Evolutionary conservation across 192 early-diverging fungal species (phyloP), one percentile per base, ranked within the genome.

Genomic region (Irineochytrium annulatum): DNA sequence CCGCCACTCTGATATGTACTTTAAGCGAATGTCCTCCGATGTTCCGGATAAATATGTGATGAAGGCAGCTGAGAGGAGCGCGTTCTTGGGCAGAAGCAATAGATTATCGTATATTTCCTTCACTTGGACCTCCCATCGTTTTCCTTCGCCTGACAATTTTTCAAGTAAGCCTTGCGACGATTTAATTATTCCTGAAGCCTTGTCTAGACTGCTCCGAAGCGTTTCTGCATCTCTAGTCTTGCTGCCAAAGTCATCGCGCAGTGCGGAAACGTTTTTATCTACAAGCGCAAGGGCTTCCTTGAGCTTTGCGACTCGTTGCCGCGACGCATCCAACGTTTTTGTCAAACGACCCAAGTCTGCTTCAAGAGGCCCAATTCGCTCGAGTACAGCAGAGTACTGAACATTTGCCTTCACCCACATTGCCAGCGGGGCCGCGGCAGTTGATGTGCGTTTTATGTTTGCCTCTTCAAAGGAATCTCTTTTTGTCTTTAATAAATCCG

Each of bases 321-420:
- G 67, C 1, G 81, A 81, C 27, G 66, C 51, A 13, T 76, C 73
- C 35, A 85, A 70, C 11, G 68, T 72, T 34, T 74, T 59, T 3
- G 74, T 76, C 5, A 84, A 60, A 13, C 65, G 41, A 3, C 24
- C 43, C 27, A 85, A 53, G 44, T 84, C 76, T 1, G 54, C 34
- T 56, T 84, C 77, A 13, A 85, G 57, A 4, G 83, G 83, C 3
- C 43, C 69, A 28, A 85, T 75, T 61, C 71, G 73, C 59, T 81
- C 79, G 30, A 85, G 54, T 3, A 85, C 79, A 5, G 34, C 34
- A 4, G 83, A 73, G 55, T 85, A 85, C 43, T 77, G 73, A 11
- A 85, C 28, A 56, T 82, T 82, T 33, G 83, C 83, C 55, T 85
- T 83, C 19, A 85, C 81, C 83, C 83, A 85, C 59, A 71, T 62